A percentile compares a stretch with the other conserved stretches of the same genome.
phyloP scores from a whole-genome alignment of 177 flowering plant species.

The Vitis hybrid region DNA sequence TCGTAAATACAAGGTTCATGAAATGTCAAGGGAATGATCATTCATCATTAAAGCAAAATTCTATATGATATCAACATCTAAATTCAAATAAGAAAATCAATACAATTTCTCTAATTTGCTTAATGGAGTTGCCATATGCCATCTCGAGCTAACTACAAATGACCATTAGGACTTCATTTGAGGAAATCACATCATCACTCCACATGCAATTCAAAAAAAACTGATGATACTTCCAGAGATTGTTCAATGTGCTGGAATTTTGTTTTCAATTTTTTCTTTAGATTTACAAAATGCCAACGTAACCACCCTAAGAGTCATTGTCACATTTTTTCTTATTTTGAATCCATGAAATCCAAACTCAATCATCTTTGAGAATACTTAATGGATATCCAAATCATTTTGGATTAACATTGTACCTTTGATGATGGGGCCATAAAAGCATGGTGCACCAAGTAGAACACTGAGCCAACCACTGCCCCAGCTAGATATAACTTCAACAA shows the following conservation, averaged over 20 bases:
- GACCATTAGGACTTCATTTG: too few species aligned
- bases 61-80: neutral
- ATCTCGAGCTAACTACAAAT: neutral
- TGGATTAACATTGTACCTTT: constrained; percentile 39
- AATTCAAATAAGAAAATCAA: neutral
- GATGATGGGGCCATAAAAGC: constrained; percentile 39
- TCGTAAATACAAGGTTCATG: neutral
- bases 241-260: too few species aligned
- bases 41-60: neutral
- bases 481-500: constrained; percentile 82
- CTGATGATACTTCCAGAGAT: too few species aligned
- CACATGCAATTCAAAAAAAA: too few species aligned
- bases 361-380: neutral
- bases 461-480: constrained; percentile 84
- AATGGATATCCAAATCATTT: neutral
- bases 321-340: neutral
- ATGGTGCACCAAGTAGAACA: constrained; percentile 69
- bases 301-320: neutral
- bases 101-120: neutral
- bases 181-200: too few species aligned
- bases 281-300: too few species aligned
- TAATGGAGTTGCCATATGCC: neutral
- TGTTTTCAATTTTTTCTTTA: too few species aligned
- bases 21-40: neutral
- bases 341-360: neutral